Base-by-base conservation (phyloP, 192 early-diverging fungal species). In the Haplosporangium gracile region DNA sequence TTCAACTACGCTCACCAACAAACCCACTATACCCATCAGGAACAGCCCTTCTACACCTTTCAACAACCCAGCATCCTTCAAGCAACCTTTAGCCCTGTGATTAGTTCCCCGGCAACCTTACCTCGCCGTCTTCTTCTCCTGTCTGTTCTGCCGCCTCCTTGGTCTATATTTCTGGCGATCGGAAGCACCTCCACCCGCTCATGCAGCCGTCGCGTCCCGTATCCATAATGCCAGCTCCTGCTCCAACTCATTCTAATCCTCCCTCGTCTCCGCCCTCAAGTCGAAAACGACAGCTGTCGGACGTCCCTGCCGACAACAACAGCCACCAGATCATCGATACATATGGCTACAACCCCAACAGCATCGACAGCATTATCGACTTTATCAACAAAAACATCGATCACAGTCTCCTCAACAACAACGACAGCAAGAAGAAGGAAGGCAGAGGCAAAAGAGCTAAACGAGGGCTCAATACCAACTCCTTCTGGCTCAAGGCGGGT, bases 291-390 rank as follows among this genome's bases (percentile, higher is more conserved):
- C 51, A 53, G 51, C 20, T 53, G 3, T 53, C 51, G 51, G 51
- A 55, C 53, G 53, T 55, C 22, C 53, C 53, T 55, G 22, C 22
- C 53, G 68, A 69, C 36, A 18, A 69, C 68, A 38, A 69, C 13
- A 38, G 18, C 68, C 34, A 20, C 36, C 32, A 32, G 36, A 69
- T 69, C 18, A 36, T 69, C 68, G 10, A 69, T n/a, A 32, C 26
- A 38, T 69, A 18, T 69, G 68, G 68, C 32, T 69, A 69, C 68
- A 69, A 69, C 68, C 68, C 68, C 68, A 69, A 69, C 68, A 18
- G 36, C 26, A 69, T 69, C 68, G 10, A 32, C 68, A 69, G 68
- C 15, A 69, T 69, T 38, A 69, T 38, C 11, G 68, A 11, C 36
- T 69, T 69, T 32, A 10, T 69, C 68, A 10, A 69, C 32, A 69